These are phyloP conservation scores for Didymella lethalis DNA, from an alignment of 2,329 filamentous ascomycete species.

Conservation along the genomic window DNA sequence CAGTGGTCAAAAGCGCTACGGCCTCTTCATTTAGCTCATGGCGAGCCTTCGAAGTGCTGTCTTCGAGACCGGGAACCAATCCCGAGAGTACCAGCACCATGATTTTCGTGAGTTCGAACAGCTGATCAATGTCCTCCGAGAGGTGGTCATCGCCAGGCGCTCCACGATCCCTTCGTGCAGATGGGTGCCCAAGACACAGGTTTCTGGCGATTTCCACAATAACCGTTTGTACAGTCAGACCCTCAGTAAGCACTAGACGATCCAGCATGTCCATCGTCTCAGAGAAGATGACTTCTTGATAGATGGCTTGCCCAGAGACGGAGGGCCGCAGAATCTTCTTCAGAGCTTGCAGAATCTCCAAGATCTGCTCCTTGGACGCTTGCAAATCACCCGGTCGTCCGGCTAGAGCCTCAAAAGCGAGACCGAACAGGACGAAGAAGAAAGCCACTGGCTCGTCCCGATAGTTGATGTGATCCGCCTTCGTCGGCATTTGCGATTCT, in stretches of 20 bases:
- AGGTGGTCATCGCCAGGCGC: constrained; percentile 71
- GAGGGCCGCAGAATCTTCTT: constrained; percentile 95
- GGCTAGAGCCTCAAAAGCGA: constrained; percentile 94
- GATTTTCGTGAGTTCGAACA: constrained; percentile 95
- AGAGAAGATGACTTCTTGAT: constrained; percentile 92
- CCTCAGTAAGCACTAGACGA: constrained; percentile 89
- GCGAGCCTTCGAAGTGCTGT: constrained; percentile 63
- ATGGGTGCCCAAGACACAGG: constrained; percentile 89
- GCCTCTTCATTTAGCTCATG: constrained; percentile 89
- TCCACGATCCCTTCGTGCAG: constrained; percentile 74
- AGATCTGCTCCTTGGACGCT: constrained; percentile 76
- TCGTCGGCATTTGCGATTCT: constrained; percentile 56
- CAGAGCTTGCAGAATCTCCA: constrained; percentile 88
- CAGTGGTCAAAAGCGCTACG: constrained; percentile 77
- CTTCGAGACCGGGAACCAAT: constrained; percentile 81
- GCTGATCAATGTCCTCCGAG: constrained; percentile 95
- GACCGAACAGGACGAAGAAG: constrained; percentile 97
- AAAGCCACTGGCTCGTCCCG: constrained; percentile 97
- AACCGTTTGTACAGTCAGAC: constrained; percentile 84
- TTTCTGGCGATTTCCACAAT: constrained; percentile 95
- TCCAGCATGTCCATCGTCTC: constrained; percentile 97
- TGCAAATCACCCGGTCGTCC: constrained; percentile 77
- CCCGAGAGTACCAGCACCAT: constrained; percentile 93
- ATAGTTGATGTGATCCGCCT: constrained; percentile 86
- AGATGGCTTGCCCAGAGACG: constrained; percentile 95